Base-by-base conservation (phyloP, 148 eudicot genomes). In the Selenicereus undatus region DNA sequence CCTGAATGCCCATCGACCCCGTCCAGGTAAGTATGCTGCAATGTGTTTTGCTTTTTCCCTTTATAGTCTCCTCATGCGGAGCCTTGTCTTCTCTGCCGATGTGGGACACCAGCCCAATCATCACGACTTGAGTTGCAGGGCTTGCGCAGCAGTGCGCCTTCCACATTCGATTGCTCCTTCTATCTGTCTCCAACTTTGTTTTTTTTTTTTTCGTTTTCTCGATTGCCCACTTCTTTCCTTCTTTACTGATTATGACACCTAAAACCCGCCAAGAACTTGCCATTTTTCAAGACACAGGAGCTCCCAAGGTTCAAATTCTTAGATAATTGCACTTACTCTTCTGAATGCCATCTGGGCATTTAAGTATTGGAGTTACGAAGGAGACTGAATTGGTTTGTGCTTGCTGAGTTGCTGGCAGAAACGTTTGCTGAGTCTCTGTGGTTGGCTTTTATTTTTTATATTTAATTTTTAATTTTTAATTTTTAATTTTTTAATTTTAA, bases 381-480 rank as follows among this genome's bases (percentile, higher is more conserved):
- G 83, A 85, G 3, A 82, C 88, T 48, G 52, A 48, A 48, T 48
- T 48, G 52, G 52, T 1, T 1, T 48, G 8, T 48, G 52, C 5
- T n/a, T 1, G 91, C 83, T 21, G 85, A 70, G 3, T 73, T 93
- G 76, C 85, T 92, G 60, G 83, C 97, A 1, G 90, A 89, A 36
- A 90, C 99, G 5, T 96, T 93, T 79, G 90, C 89, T 0, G 97
- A 91, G 81, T 88, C 97, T 10, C 89, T 93, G 95, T 11, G 82
- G 73, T 74, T 90, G 86, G 88, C 73, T 27, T n/a, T n/a, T n/a
- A 11, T 95, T 14, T 78, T 93, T 81, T 87, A 86, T 51, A 88
- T 86, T 64, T 82, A 92, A 48, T 0, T n/a, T n/a, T n/a, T n/a
- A n/a, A n/a, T n/a, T n/a, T n/a, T n/a, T n/a, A n/a, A 11, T 95